phyloP scores from a whole-genome alignment of 257 asterid genomes.

The Osmanthus fragrans region DNA sequence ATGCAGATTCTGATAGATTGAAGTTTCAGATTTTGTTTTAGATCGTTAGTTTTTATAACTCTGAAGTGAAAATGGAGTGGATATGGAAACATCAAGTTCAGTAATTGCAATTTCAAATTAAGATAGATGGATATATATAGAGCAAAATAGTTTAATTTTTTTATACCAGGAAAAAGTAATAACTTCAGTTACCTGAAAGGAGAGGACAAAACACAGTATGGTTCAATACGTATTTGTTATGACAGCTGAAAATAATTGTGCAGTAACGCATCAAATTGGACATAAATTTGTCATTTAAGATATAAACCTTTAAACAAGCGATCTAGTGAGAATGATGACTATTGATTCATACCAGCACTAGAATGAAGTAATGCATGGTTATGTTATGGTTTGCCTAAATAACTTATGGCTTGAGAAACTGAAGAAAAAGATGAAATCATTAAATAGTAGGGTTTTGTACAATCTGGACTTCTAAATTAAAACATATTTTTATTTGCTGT shows the following conservation, averaged over 20 bases:
- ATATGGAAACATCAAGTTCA: not conserved
- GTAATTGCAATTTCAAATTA: not conserved
- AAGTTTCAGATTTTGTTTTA: not conserved
- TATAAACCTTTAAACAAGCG: not conserved
- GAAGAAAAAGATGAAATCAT: not conserved
- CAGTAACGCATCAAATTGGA: not conserved
- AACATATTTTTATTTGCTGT: not conserved
- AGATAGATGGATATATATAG: not conserved
- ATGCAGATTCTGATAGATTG: not conserved
- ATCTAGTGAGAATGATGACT: not conserved
- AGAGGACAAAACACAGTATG: not conserved
- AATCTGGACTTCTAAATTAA: not conserved
- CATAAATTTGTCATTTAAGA: not conserved
- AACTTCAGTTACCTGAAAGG: not conserved
- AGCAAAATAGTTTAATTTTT: not conserved
- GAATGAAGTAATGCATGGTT: not conserved
- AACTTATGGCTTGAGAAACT: not conserved
- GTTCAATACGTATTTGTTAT: not conserved
- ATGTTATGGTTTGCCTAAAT: not conserved
- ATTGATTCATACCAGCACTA: not conserved
- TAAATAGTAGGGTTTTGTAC: not conserved
- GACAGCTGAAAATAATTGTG: not conserved
- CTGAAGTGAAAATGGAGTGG: not conserved
- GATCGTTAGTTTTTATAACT: not conserved
- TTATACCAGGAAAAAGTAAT: not conserved